Base-by-base conservation (phyloP, 2,329 filamentous ascomycete species). In the Penicillium sp. region DNA sequence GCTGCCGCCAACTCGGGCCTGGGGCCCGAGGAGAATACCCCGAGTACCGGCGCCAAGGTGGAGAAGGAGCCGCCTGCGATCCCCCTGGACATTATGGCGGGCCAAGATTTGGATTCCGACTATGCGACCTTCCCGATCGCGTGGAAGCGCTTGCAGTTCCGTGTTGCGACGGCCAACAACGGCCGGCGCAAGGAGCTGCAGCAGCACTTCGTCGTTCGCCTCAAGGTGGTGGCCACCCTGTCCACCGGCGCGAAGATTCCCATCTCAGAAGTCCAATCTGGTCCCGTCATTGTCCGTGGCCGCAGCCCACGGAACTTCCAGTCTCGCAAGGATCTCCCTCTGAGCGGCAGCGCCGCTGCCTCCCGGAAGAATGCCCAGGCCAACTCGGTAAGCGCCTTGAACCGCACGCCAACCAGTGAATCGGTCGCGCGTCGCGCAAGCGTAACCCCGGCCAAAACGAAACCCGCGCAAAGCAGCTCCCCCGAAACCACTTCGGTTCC, bases 121-220 rank as follows among this genome's bases (percentile, higher is more conserved):
- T 93, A 89, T 62, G 90, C 91, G 14, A 92, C 90, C 43, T 96
- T 96, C 66, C 92, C 92, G 4, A 92, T 97, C 60, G 91, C 92
- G 44, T 97, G 93, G 91, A 92, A 94, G 66, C 84, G 93, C 54
- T 77, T 97, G 58, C 93, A 97, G 67, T 97, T 97, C 70, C 84
- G 93, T 65, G 96, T 93, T 71, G 93, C 93, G 16, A 97, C 93
- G 8, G 93, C 93, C 53, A 97, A 97, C 76, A 97, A 97, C 71
- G 93, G 93, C 10, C 86, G 93, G 56, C 83, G 93, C 59, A 96
- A 96, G 77, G 93, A 97, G 72, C 83, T 97, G 43, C 93, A 97
- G 71, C 93, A 97, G 70, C 93, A 97, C 76, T 97, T 97, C 73
- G 87, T 96, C 10, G 82, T 97, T 54, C 88, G 92, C 59, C 79